Evolutionary conservation across 805 yeast species (phyloP).

Genomic region (Pichia paraexigua): DNA sequence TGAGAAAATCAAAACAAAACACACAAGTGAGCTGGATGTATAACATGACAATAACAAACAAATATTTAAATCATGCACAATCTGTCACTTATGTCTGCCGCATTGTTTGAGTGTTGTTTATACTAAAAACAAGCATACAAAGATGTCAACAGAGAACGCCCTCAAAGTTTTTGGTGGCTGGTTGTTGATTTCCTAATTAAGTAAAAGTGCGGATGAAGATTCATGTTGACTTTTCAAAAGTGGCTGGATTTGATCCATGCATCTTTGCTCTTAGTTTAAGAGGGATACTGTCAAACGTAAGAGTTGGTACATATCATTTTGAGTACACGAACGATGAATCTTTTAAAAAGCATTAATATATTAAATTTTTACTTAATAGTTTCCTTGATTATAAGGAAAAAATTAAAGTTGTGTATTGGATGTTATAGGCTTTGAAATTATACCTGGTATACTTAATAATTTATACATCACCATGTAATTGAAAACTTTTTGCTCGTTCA

Average conservation of each 20-base stretch:
- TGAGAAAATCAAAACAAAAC: neutral
- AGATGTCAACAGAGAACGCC: neutral
- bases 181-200: neutral
- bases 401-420: no score
- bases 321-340: no score
- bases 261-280: neutral
- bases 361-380: no score
- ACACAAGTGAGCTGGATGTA: neutral
- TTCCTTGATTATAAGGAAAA: no score
- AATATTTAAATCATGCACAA: neutral
- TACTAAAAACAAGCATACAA: no score
- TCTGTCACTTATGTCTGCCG: neutral
- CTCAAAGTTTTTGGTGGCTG: neutral
- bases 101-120: neutral
- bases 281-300: neutral
- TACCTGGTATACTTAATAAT: no score
- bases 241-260: neutral
- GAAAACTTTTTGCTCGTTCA: constrained; percentile 19
- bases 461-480: constrained; percentile 1
- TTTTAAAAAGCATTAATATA: no score
- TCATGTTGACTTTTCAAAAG: neutral
- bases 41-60: neutral
- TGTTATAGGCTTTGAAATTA: no score
- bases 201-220: neutral
- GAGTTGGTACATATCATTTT: no score